Evolutionary conservation across 1,284 basidiomycete species (phyloP), one percentile per base, ranked within the genome.

Genomic region (Cutaneotrichosporon dermatis): DNA sequence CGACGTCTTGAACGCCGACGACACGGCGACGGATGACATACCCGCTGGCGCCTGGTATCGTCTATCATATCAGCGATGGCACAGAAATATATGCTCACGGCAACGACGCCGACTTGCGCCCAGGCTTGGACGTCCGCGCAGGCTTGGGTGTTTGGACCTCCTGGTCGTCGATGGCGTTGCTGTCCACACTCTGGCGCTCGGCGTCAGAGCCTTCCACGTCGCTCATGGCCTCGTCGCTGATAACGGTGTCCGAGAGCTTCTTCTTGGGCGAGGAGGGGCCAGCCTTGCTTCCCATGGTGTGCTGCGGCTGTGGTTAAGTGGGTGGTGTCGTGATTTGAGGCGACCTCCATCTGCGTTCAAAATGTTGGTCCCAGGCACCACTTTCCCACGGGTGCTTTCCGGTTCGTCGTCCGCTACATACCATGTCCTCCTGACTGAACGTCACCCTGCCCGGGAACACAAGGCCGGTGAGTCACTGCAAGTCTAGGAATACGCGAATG

Each of bases 11-110:
- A 74, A 69, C 3, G 63, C 54, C 4, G 68, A 57, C 6, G 66
- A 58, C 6, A 69, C 53, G 10, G 59, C 53, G 13, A 75, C 43
- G 8, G 66, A 57, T 39, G 66, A 60, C 72, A 76, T 74, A 1
- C 76, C 76, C 1, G 57, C 42, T 4, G 76, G 77, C 5, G 77
- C 73, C 34, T 64, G 58, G 59, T 75, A 76, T 25, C 25, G 25
- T 25, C 25, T 25, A 25, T 25, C 25, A 25, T 25, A 25, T 25
- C 25, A 25, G 25, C 25, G 25, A 25, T 25, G 25, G 25, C 25
- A 25, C 25, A 25, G 25, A 25, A 25, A 25, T 25, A 25, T 25
- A 25, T 11, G 6, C 16, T 41, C 33, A 25, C 16, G 13, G 34
- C 3, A 11, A 40, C 8, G 39, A 40, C 8, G 39, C 8, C 12